phyloP scores from a whole-genome alignment of 306 rosid species.

The Comarum palustre region DNA sequence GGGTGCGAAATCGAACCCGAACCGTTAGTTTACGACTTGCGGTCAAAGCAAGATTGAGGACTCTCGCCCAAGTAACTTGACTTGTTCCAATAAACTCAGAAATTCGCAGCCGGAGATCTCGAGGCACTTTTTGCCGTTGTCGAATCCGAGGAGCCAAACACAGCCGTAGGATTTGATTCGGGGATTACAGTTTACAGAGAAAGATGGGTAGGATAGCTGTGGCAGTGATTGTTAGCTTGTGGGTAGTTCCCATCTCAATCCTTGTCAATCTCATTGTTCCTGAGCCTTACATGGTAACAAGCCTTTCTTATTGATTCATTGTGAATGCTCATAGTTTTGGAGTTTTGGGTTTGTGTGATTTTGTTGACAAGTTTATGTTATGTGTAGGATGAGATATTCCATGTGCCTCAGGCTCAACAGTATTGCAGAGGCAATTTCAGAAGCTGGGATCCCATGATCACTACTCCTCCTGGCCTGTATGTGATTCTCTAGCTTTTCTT shows the following conservation, averaged over 20 bases:
- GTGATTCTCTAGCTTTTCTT: constrained; percentile 24
- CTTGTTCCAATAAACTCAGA: neutral
- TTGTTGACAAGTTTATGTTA: constrained; percentile 10
- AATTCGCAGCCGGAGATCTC: neutral
- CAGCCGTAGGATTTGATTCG: constrained; percentile 9
- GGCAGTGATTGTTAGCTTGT: constrained; percentile 69
- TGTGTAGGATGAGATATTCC: constrained; percentile 95
- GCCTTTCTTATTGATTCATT: neutral
- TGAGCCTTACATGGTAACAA: constrained; percentile 71
- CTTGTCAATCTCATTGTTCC: constrained; percentile 61
- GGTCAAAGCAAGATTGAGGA: neutral
- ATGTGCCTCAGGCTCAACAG: constrained; percentile 71
- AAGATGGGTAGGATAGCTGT: constrained; percentile 65
- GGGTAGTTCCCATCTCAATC: constrained; percentile 67
- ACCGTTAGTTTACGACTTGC: neutral
- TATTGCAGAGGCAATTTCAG: constrained; percentile 77
- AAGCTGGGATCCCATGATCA: constrained; percentile 97
- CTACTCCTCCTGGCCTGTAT: constrained; percentile 97
- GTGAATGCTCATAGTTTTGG: neutral
- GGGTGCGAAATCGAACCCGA: neutral
- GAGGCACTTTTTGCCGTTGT: neutral
- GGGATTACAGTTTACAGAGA: constrained; percentile 8
- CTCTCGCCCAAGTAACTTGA: neutral
- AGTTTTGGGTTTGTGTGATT: neutral
- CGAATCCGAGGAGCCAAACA: neutral